Evolutionary conservation across 768 basidiomycete species (phyloP).

Genomic region (Mycena maculata): DNA sequence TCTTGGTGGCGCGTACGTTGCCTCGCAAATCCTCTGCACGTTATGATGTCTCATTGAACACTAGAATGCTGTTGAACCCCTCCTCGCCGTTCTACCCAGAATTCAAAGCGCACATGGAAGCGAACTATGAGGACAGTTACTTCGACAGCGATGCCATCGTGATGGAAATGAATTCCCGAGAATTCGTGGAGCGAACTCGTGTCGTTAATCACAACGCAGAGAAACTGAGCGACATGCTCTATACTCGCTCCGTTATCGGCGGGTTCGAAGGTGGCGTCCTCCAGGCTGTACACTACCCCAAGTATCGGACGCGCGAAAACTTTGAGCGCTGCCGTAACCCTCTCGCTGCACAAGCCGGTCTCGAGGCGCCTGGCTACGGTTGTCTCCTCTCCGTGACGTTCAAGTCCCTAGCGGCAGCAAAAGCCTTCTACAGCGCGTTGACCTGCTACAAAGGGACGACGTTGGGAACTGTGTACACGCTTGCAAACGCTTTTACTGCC

Average conservation of each 20-base stretch:
- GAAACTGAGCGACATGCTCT: constrained; percentile 55
- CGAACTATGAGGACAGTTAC: constrained; percentile 58
- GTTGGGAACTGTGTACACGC: constrained; percentile 63
- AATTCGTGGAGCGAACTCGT: constrained; percentile 55
- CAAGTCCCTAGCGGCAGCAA: constrained; percentile 51
- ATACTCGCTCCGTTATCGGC: constrained; percentile 40
- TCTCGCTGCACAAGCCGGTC: constrained; percentile 41
- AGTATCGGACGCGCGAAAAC: constrained; percentile 55
- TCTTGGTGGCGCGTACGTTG: constrained; percentile 64
- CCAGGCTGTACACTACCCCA: constrained; percentile 50
- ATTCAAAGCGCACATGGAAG: constrained; percentile 48
- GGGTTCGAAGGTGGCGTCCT: constrained; percentile 41
- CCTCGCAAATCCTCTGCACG: not conserved
- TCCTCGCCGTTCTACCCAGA: constrained; percentile 48
- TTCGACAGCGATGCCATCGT: constrained; percentile 63
- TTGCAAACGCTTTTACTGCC: constrained; percentile 63
- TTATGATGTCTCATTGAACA: not conserved
- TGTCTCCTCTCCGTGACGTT: constrained; percentile 59
- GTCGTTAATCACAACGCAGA: constrained; percentile 60
- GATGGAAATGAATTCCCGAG: constrained; percentile 66
- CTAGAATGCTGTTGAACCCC: constrained; percentile 63
- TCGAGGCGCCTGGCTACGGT: constrained; percentile 43
- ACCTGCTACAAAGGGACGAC: constrained; percentile 61
- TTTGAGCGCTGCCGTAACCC: constrained; percentile 45
- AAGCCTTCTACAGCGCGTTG: constrained; percentile 58